Base-by-base conservation (phyloP, 352 stramenopile species). In the Peronospora belbahrii region DNA sequence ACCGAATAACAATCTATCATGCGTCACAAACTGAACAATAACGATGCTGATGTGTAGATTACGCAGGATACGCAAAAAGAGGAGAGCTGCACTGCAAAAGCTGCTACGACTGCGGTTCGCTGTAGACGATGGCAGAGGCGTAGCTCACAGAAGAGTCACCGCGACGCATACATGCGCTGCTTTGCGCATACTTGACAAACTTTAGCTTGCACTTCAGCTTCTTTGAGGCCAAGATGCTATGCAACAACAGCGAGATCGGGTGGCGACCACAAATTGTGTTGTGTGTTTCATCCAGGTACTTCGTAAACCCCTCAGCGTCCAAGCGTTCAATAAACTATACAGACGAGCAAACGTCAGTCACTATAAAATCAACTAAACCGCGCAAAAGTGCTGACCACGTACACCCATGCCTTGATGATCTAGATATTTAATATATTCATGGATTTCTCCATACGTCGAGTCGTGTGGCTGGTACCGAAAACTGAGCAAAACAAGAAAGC, bases 221-320 rank as follows among this genome's bases (percentile, higher is more conserved):
- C 24, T 73, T 62, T 28, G 56, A 60, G n/a, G 67, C 67, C 37
- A 55, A 56, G 27, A 88, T 74, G 22, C 60, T 77, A 46, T 90
- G 65, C 31, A 90, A 53, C 53, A 90, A 49, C 34, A 90, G 49
- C 42, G 74, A 79, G 54, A 99, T 98, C 18, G 94, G 91, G 65
- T 99, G 94, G 34, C 94, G 84, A 4, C 95, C 95, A 54, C 95
- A 99, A 55, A 99, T 98, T 5, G 95, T 99, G 67, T 98, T 99
- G 35, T 70, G 77, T 25, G 91, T 97, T 65, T 96, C 70, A 44
- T 92, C 70, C 32, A 99, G 67, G 58, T 99, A 99, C 44, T 83
- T 70, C n/a, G 76, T 73, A 67, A 98, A 98, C 6, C 88, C 94
- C 4, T 71, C 63, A 0, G 83, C 70, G 41, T 97, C 74, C 52